phyloP scores from a whole-genome alignment of 345 rosid genomes.

The Eutrema japonicum region DNA sequence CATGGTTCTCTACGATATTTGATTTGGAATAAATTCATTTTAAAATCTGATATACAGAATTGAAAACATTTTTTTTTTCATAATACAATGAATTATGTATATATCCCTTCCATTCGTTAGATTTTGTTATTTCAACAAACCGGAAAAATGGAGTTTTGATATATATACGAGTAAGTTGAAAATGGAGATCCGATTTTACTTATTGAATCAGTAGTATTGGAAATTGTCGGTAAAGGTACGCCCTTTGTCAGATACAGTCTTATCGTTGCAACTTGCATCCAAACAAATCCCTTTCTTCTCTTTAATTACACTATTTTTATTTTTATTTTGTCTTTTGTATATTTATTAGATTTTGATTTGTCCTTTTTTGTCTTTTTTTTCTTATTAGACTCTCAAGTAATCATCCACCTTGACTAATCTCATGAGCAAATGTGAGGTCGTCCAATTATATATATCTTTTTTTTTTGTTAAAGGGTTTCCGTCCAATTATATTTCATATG shows the following conservation, averaged over 20 bases:
- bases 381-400: no score
- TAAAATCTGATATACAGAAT: not conserved
- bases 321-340: slow-evolving; percentile 12
- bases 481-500: no score
- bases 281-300: slow-evolving; percentile 21
- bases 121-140: not conserved
- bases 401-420: no score
- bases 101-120: not conserved
- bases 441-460: no score
- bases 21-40: not conserved
- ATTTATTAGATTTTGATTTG: slow-evolving; percentile 2
- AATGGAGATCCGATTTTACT: slow-evolving; percentile 31
- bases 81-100: not conserved
- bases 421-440: no score
- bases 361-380: no score
- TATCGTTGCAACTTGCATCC: slow-evolving; percentile 43
- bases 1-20: not conserved
- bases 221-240: slow-evolving; percentile 43
- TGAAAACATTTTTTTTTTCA: not conserved
- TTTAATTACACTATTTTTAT: slow-evolving; percentile 11
- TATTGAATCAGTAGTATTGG: slow-evolving; percentile 21
- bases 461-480: no score
- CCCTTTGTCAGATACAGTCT: slow-evolving; percentile 37
- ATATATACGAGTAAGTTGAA: not conserved
- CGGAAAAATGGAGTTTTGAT: not conserved